Conservation (phyloP, 805 yeast genomes). For the Metschnikowia continentalis region DNA sequence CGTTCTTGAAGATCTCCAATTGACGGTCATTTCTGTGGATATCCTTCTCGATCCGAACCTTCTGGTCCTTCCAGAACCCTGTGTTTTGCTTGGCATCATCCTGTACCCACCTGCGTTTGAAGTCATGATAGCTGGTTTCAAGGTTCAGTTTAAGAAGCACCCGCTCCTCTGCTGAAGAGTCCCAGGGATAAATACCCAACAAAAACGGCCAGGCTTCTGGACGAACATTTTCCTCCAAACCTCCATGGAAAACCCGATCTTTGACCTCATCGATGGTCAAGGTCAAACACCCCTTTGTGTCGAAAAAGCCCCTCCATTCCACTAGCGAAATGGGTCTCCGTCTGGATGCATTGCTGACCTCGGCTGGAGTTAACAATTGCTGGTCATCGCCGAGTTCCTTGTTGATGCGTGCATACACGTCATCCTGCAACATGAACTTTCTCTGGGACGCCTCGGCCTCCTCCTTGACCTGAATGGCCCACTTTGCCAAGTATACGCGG, state of each 20-base stretch:
- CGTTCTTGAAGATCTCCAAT: constrained; percentile 55
- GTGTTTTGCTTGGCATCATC: constrained; percentile 47
- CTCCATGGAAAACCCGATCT: constrained; percentile 87
- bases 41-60: constrained; percentile 87
- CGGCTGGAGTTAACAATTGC: constrained; percentile 53
- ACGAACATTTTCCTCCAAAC: constrained; percentile 57
- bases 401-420: constrained; percentile 53
- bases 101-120: constrained; percentile 65
- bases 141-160: constrained; percentile 52
- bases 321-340: constrained; percentile 58
- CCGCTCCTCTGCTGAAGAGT: constrained; percentile 67
- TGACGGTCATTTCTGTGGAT: constrained; percentile 87
- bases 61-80: constrained; percentile 85
- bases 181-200: constrained; percentile 86
- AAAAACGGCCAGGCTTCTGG: constrained; percentile 82
- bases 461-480: constrained; percentile 93
- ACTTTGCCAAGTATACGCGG: constrained; percentile 84
- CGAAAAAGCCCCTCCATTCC: constrained; percentile 87
- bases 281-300: constrained; percentile 65
- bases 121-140: constrained; percentile 55
- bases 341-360: constrained; percentile 58
- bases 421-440: constrained; percentile 51
- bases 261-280: constrained; percentile 77
- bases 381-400: constrained; percentile 50
- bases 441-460: constrained; percentile 68